These are phyloP conservation scores for Phytophthora cryptogea DNA, from an alignment of 352 stramenopile species.

Conservation along the genomic window DNA sequence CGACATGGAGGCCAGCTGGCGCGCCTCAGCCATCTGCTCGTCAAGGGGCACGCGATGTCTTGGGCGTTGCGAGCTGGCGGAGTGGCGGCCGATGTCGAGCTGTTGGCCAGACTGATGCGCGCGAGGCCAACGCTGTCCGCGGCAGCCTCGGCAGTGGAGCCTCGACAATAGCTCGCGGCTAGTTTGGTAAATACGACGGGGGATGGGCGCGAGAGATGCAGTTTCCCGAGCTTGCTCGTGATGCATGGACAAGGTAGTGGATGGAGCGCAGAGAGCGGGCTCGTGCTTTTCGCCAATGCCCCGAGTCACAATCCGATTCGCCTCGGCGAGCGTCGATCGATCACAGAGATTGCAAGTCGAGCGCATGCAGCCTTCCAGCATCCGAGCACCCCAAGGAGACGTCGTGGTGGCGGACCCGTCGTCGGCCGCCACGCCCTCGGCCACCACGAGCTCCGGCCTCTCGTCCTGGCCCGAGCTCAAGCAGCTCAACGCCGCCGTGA, in stretches of 20 bases:
- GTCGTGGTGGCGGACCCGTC: constrained; percentile 19
- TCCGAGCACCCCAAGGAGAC: constrained; percentile 9
- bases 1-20: neutral
- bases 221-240: constrained; percentile 24
- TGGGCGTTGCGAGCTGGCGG: too few relatives aligned
- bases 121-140: constrained; percentile 1
- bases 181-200: constrained; percentile 23
- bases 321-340: constrained; percentile 10
- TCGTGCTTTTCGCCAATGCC: constrained; percentile 28
- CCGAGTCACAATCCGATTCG: constrained; percentile 35
- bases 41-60: constrained; percentile 7
- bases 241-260: constrained; percentile 30
- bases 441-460: constrained; percentile 6
- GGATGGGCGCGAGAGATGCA: constrained; percentile 38
- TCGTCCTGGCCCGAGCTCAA: constrained; percentile 38
- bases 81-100: too few relatives aligned
- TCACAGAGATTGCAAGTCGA: too few relatives aligned
- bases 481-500: constrained; percentile 34
- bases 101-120: neutral
- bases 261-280: constrained; percentile 16
- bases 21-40: constrained; percentile 4
- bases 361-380: constrained; percentile 24
- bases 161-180: constrained; percentile 6
- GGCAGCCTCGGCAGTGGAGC: neutral
- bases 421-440: constrained; percentile 6